A percentile compares a stretch with the other conserved stretches of the same genome.
These are phyloP conservation scores for Larix kaempferi DNA, from an alignment of 75 land plant species.

Conservation along the genomic window DNA sequence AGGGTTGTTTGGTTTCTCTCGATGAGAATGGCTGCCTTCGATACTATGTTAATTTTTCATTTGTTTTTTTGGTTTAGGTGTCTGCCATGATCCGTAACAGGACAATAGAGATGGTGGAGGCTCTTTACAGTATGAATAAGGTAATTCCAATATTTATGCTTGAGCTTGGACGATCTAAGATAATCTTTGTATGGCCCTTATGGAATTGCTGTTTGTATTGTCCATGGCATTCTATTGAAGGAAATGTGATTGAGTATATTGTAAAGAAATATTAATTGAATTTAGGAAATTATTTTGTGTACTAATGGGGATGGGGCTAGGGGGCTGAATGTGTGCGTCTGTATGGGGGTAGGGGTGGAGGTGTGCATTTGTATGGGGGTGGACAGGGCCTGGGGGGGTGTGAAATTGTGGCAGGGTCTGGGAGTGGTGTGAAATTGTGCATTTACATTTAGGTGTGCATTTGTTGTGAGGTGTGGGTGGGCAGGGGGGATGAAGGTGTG, in stretches of 20 bases:
- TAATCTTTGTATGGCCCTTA: neutral
- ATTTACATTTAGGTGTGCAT: too few species aligned
- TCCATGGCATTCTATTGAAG: neutral
- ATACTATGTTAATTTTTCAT: neutral
- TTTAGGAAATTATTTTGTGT: neutral
- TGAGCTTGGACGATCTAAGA: neutral
- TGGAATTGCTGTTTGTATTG: neutral
- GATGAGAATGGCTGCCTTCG: neutral
- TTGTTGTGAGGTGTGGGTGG: too few species aligned
- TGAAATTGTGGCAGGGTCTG: too few species aligned
- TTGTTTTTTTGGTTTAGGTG: slow-evolving; percentile 42
- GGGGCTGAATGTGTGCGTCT: too few species aligned
- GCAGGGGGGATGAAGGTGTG: too few species aligned
- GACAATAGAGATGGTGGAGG: slow-evolving; percentile 84
- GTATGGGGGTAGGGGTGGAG: too few species aligned
- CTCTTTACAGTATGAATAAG: slow-evolving; percentile 78
- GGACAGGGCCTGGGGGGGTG: too few species aligned
- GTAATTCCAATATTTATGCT: slow-evolving; percentile 23
- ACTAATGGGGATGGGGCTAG: neutral
- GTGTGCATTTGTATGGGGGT: too few species aligned
- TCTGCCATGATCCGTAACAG: slow-evolving; percentile 59
- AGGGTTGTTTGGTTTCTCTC: neutral
- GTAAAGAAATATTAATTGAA: neutral
- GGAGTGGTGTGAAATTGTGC: too few species aligned
- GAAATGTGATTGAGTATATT: neutral